Base-by-base conservation (phyloP, 179 eudicot species). In the Silene noctiflora region DNA sequence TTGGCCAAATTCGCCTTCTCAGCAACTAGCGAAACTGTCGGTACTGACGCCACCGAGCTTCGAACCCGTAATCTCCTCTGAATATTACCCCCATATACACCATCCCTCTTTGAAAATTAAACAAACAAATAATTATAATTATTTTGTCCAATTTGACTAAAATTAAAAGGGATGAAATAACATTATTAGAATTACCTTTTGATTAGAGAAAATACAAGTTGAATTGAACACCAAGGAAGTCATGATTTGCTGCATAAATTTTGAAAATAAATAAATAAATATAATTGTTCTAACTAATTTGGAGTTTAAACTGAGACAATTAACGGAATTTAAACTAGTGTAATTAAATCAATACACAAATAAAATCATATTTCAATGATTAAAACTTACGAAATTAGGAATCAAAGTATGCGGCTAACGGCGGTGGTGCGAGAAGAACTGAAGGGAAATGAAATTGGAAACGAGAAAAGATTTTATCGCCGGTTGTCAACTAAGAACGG, bases 11-110 rank as follows among this genome's bases (percentile, higher is more conserved):
- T 76, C 51, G 72, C 62, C 62, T 58, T 27, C 63, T 86, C 87
- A 2, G 76, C 71, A 69, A 75, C 55, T 27, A 79, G 87, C 73
- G 80, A 71, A 33, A 56, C 81, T 60, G 66, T 76, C 4, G 86
- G 88, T n/a, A 77, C 9, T 35, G 96, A 84, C 24, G 84, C 85
- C 39, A 81, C 86, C 0, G 88, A 84, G 74, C 77, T 77, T 62
- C 81, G 81, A 79, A 86, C 72, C 16, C 67, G 65, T 13, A 85
- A 73, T 53, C 67, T 84, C 71, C 75, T 78, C 19, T 17, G 24
- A 16, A 44, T n/a, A 42, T 21, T 0, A 24, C 20, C 35, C 12
- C 27, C 59, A 80, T 74, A 83, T 29, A 63, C 73, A 73, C 59
- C 71, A 60, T 63, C 79, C 20, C 83, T 88, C 96, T 22, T 33